Conservation (phyloP, 306 rosid species). For the Luffa acutangula region DNA sequence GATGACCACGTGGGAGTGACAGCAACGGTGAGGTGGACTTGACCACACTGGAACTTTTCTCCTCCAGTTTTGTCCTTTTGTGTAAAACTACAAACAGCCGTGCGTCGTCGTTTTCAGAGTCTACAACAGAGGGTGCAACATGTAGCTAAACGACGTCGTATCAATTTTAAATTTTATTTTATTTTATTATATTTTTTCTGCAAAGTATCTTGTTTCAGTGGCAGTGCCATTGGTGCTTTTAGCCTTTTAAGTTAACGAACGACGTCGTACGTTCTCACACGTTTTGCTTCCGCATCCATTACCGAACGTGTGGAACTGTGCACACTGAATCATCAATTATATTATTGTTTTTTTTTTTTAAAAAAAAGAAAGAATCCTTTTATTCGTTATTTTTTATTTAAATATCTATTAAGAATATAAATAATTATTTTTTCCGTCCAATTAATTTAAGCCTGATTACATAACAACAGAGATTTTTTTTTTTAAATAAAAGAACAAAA, state of each 20-base stretch:
- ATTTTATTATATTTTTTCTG: too few species aligned
- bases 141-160: background rate
- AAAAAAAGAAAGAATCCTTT: background rate
- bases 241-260: background rate
- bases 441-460: too few species aligned
- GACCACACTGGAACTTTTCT: background rate
- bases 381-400: too few species aligned
- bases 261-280: background rate
- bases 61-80: background rate
- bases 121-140: background rate
- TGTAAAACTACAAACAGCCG: background rate
- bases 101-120: background rate
- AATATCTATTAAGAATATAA: too few species aligned
- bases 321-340: background rate
- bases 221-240: background rate
- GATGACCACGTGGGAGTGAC: background rate
- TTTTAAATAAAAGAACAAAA: background rate
- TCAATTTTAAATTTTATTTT: background rate
- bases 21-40: background rate
- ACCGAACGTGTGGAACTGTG: background rate
- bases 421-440: too few species aligned
- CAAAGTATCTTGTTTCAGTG: background rate
- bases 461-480: too few species aligned
- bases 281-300: background rate
- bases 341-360: background rate